Conservation (phyloP, 208 protist genomes). For the Acanthamoeba triangularis region DNA sequence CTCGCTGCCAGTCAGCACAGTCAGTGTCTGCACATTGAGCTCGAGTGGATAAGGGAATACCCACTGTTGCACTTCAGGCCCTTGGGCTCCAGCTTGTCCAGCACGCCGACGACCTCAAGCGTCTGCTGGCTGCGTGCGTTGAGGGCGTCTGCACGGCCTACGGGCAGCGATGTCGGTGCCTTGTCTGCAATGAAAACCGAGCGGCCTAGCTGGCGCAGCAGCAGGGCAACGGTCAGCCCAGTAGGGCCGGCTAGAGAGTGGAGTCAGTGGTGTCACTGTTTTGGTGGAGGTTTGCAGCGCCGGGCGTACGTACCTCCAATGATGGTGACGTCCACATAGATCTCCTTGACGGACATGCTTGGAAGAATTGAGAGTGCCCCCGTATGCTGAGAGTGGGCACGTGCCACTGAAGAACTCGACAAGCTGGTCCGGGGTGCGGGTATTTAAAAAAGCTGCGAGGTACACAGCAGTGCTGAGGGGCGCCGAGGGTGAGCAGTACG, state of each 20-base stretch:
- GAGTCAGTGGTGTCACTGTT: background rate
- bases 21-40: background rate
- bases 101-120: constrained; percentile 42
- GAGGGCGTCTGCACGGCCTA: constrained; percentile 68
- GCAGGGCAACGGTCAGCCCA: background rate
- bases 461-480: background rate
- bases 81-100: constrained; percentile 32
- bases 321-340: background rate
- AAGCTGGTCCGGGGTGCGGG: background rate
- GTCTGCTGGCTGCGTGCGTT: constrained; percentile 58
- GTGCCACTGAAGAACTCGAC: too few relatives aligned
- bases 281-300: background rate
- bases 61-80: constrained; percentile 30
- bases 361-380: background rate
- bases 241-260: constrained; percentile 15
- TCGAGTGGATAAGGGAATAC: constrained; percentile 2
- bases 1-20: constrained; percentile 37
- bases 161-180: background rate
- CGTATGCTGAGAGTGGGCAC: background rate
- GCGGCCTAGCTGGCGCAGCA: background rate
- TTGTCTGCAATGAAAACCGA: constrained; percentile 39
- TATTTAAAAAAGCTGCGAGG: background rate
- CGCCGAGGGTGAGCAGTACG: too few relatives aligned
- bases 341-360: background rate
- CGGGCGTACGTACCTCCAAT: background rate